Conservation (phyloP, 1,284 basidiomycete genomes). For the Tremellales sp. region DNA sequence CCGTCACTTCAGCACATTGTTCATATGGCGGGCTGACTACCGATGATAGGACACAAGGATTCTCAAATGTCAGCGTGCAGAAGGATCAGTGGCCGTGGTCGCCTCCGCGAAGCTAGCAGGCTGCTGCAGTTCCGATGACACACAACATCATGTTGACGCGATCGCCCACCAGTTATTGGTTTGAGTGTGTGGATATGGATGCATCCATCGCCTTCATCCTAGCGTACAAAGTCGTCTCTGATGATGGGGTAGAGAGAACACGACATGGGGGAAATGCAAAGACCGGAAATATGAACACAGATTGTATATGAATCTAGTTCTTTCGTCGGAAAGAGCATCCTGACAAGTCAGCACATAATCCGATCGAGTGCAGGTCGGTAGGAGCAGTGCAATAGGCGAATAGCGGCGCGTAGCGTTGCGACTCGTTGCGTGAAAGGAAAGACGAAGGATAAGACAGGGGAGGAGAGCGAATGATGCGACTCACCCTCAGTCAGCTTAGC, state of each 20-base stretch:
- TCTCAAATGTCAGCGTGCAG: too few species aligned
- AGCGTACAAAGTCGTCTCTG: not conserved
- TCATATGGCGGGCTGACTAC: too few species aligned
- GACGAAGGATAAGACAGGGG: too few species aligned
- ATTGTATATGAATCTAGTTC: slow-evolving; percentile 37
- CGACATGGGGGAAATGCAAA: slow-evolving; percentile 1
- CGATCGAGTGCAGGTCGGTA: not conserved
- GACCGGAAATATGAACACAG: not conserved
- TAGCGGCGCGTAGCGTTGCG: too few species aligned
- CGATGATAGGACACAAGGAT: too few species aligned
- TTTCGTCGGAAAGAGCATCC: slow-evolving; percentile 53
- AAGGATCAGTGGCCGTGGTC: too few species aligned
- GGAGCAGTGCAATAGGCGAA: too few species aligned
- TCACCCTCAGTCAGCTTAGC: slow-evolving; percentile 95
- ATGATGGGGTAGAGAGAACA: not conserved
- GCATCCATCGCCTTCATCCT: slow-evolving; percentile 2
- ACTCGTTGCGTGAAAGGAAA: slow-evolving; percentile 1
- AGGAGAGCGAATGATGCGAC: slow-evolving; percentile 48
- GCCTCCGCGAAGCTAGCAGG: too few species aligned
- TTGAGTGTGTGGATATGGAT: not conserved
- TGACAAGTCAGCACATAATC: slow-evolving; percentile 13
- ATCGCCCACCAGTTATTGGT: too few species aligned
- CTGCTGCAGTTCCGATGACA: too few species aligned
- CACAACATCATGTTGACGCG: too few species aligned
- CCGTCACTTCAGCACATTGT: too few species aligned